Evolutionary conservation across 2,329 filamentous ascomycete genomes (phyloP), one percentile per base, ranked within the genome.

Genomic region (Chaetothyriales sp.): DNA sequence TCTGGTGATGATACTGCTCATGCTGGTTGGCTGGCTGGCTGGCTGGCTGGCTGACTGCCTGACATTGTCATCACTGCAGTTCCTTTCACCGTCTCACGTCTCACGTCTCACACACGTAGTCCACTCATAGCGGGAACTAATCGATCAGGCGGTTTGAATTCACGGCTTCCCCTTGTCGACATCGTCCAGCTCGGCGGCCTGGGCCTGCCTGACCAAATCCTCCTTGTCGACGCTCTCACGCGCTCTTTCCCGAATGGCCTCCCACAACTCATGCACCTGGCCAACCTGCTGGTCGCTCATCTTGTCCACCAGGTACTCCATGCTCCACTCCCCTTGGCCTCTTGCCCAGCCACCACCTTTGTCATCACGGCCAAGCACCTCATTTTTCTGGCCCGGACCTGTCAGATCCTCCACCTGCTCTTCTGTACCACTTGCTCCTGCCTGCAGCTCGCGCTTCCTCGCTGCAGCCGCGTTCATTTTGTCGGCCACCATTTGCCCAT

Each of bases 231-330:
- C 71, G 48, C 74, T 73, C 48, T 71, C 69, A 19, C 70, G 61
- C 9, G 73, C 73, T 55, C 71, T 69, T 59, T 76, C 75, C 53
- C 74, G 71, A 50, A 95, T 94, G 1, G 86, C 80, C 66, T 85
- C 78, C 88, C 95, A 94, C 52, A 98, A 73, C 66, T 97, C 90
- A 65, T 95, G 95, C 60, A 98, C 71, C 68, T 98, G 92, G 1
- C 83, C 86, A 49, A 97, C 74, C 70, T 98, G 92, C 66, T 97
- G 85, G 66, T 97, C 89, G 66, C 86, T 97, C 88, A 97, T 86
- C 69, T 95, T 95, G 55, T 88, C 83, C 51, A 97, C 73, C 69
- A 95, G 43, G 5, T 46, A 52, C 20, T 46, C 45, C 46, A 47
- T 47, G 20, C 20, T 18, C 46, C 46, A 47, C 19, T 47, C 46